These are phyloP conservation scores for Nematocida parisii DNA, from an alignment of 371 early-diverging fungal species.

Conservation along the genomic window DNA sequence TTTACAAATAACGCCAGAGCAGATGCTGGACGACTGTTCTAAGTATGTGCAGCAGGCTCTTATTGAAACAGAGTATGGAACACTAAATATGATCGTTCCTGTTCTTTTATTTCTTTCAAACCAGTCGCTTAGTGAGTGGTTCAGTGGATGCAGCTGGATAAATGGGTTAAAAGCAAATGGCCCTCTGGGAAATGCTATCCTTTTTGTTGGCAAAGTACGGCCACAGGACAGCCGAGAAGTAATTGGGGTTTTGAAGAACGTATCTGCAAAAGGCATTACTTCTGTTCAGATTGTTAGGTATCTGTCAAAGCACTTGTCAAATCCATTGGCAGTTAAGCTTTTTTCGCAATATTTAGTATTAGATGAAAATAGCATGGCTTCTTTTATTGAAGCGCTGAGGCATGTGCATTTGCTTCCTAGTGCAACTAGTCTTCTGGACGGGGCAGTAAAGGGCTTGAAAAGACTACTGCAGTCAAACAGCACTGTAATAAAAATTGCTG, in stretches of 20 bases:
- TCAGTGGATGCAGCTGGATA: conserved; percentile 41
- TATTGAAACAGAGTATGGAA: conserved; percentile 38
- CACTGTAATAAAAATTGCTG: conserved; percentile 54
- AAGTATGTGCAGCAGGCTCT: conserved; percentile 64
- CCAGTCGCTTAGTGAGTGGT: conserved; percentile 53
- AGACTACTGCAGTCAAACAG: conserved; percentile 57
- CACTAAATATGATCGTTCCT: conserved; percentile 56
- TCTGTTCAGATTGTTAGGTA: conserved; percentile 31
- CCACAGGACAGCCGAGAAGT: conserved; percentile 40
- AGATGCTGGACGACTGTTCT: conserved; percentile 67
- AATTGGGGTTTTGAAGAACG: not conserved
- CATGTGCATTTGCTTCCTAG: conserved; percentile 10
- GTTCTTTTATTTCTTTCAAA: conserved; percentile 45
- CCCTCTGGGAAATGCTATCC: conserved; percentile 59
- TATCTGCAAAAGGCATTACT: conserved; percentile 23
- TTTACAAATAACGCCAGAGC: conserved; percentile 63
- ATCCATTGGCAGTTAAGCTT: conserved; percentile 12
- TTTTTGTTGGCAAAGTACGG: conserved; percentile 29
- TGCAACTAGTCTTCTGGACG: conserved; percentile 47
- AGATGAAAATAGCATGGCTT: conserved; percentile 29
- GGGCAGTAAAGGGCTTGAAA: conserved; percentile 53
- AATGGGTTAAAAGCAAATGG: conserved; percentile 46
- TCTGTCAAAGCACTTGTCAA: conserved; percentile 7
- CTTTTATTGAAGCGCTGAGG: conserved; percentile 56
- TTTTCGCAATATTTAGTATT: conserved; percentile 20